phyloP scores from a whole-genome alignment of 179 eudicot species.

The Nepenthes alata region DNA sequence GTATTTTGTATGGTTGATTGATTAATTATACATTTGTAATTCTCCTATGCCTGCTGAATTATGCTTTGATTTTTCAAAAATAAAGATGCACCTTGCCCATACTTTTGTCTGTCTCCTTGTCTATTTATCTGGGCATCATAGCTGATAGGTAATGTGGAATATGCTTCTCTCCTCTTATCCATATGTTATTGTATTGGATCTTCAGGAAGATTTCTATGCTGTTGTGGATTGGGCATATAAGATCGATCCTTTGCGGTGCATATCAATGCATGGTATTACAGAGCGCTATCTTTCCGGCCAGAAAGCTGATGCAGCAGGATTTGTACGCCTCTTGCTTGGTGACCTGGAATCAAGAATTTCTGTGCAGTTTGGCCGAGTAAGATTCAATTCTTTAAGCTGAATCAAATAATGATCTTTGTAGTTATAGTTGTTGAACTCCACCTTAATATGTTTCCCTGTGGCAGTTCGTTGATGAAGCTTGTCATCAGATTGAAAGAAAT shows the following conservation, averaged over 20 bases:
- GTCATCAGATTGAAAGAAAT: constrained; percentile 95
- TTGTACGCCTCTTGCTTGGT: constrained; percentile 89
- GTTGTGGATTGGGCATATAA: constrained; percentile 98
- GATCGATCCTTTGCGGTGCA: constrained; percentile 91
- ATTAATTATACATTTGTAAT: too few species aligned
- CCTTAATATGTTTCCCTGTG: constrained; percentile 4
- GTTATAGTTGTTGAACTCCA: background rate
- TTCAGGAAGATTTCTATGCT: constrained; percentile 89
- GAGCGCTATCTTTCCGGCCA: constrained; percentile 83
- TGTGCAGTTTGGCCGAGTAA: constrained; percentile 61
- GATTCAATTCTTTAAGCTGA: constrained; percentile 11
- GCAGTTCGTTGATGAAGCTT: constrained; percentile 97
- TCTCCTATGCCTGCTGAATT: too few species aligned
- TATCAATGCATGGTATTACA: constrained; percentile 90
- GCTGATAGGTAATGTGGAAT: background rate
- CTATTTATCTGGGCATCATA: background rate
- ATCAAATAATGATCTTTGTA: background rate
- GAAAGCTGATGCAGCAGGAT: constrained; percentile 96
- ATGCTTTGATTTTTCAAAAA: too few species aligned
- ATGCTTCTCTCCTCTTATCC: constrained; percentile 1
- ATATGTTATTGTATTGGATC: constrained; percentile 6
- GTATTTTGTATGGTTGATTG: too few species aligned
- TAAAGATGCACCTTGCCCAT: too few species aligned
- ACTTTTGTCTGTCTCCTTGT: too few species aligned
- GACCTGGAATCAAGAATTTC: constrained; percentile 89